phyloP scores from a whole-genome alignment of 2,329 filamentous ascomycete species.

The Botrytis aclada region DNA sequence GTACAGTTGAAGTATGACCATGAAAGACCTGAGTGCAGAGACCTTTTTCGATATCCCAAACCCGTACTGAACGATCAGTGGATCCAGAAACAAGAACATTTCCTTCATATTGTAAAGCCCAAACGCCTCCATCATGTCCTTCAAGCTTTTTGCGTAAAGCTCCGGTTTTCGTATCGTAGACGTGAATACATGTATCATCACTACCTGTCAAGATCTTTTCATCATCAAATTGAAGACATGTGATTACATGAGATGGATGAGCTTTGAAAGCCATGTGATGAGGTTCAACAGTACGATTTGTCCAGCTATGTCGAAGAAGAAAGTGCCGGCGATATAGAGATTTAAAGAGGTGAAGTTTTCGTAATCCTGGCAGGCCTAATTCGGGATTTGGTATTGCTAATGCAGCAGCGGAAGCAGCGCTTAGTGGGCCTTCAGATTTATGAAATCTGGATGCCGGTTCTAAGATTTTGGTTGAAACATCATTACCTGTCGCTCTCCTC shows the following conservation, averaged over 20 bases:
- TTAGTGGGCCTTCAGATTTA: constrained; percentile 75
- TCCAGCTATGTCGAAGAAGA: constrained; percentile 90
- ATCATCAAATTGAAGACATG: constrained; percentile 94
- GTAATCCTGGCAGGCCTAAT: constrained; percentile 73
- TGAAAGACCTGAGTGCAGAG: constrained; percentile 94
- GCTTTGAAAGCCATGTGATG: constrained; percentile 94
- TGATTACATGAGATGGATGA: constrained; percentile 93
- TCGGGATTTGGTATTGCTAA: constrained; percentile 77
- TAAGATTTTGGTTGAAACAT: constrained; percentile 32
- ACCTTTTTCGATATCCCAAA: constrained; percentile 96
- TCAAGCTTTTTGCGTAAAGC: constrained; percentile 78
- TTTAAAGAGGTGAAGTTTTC: constrained; percentile 89
- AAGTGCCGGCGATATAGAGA: constrained; percentile 91
- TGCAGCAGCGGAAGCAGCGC: constrained; percentile 81
- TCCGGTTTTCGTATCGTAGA: constrained; percentile 96
- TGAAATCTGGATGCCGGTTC: constrained; percentile 30
- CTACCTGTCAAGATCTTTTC: constrained; percentile 98
- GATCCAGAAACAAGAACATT: constrained; percentile 94
- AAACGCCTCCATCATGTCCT: constrained; percentile 95
- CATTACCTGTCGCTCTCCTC: constrained; percentile 33
- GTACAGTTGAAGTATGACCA: constrained; percentile 94
- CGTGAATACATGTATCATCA: constrained; percentile 95
- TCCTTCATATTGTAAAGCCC: constrained; percentile 94
- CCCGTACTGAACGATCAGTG: constrained; percentile 95
- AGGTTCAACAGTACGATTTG: constrained; percentile 77